phyloP scores from a whole-genome alignment of 768 basidiomycete genomes.

The Tricholoma hemisulphureum region DNA sequence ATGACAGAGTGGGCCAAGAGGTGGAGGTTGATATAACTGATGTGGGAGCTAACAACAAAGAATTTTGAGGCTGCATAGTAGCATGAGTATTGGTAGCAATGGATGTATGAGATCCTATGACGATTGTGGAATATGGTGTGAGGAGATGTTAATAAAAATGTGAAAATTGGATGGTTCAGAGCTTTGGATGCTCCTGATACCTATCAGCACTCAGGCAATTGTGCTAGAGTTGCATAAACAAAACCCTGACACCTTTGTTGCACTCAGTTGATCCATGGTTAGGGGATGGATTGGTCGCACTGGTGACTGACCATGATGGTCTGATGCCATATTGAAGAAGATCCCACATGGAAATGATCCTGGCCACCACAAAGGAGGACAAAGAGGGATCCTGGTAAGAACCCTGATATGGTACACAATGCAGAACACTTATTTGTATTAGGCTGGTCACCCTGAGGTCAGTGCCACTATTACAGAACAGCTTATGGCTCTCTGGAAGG shows the following conservation, averaged over 20 bases:
- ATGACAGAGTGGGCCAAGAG: too few relatives aligned
- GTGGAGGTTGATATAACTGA: too few relatives aligned
- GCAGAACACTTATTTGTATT: not conserved
- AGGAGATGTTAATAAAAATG: too few relatives aligned
- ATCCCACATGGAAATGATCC: conserved; percentile 7
- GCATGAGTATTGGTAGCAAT: too few relatives aligned
- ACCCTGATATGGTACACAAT: not conserved
- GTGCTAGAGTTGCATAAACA: conserved; percentile 12
- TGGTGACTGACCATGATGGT: conserved; percentile 18
- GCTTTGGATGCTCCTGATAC: too few relatives aligned
- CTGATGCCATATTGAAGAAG: conserved; percentile 6
- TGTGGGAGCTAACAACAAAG: too few relatives aligned
- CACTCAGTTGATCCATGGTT: conserved; percentile 17
- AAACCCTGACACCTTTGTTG: conserved; percentile 12
- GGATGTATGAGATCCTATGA: too few relatives aligned
- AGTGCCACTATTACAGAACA: conserved; percentile 11
- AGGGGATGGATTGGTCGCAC: conserved; percentile 25
- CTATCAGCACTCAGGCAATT: too few relatives aligned
- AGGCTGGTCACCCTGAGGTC: conserved; percentile 17
- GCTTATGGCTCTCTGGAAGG: conserved; percentile 16
- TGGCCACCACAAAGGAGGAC: conserved; percentile 16
- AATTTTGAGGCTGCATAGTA: too few relatives aligned
- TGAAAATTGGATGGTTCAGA: too few relatives aligned
- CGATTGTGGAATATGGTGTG: too few relatives aligned
- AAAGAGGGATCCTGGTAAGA: conserved; percentile 17